phyloP scores from a whole-genome alignment of 108 stramenopile species.

The Discostella stelligeroides region DNA sequence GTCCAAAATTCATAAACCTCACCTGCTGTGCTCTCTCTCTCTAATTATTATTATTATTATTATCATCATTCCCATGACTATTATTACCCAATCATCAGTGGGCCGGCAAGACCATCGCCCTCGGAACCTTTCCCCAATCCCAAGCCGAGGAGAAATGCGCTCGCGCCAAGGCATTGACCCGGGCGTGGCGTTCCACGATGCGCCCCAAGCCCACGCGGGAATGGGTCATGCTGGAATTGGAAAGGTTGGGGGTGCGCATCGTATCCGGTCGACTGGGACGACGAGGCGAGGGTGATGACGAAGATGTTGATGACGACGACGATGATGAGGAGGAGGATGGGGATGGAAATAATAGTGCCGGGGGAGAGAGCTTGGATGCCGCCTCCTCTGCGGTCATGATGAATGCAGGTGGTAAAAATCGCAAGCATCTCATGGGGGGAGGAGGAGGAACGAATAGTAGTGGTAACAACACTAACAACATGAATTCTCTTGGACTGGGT shows the following conservation, averaged over 20 bases:
- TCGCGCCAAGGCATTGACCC: slow-evolving; percentile 84
- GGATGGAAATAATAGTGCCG: no score
- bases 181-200: slow-evolving; percentile 91
- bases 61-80: no score
- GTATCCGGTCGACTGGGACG: slow-evolving; percentile 80
- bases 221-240: slow-evolving; percentile 91
- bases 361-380: slow-evolving; percentile 4
- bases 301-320: slow-evolving; percentile 42
- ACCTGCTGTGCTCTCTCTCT: not conserved
- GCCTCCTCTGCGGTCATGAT: not conserved
- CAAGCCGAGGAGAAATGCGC: slow-evolving; percentile 94
- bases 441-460: not conserved
- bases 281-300: slow-evolving; percentile 76
- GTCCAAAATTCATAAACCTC: no score
- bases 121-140: slow-evolving; percentile 81
- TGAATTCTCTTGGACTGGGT: no score
- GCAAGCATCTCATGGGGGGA: slow-evolving; percentile 14
- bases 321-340: slow-evolving; percentile 12
- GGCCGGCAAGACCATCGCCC: slow-evolving; percentile 63
- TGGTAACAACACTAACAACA: no score
- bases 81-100: no score
- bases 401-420: not conserved
- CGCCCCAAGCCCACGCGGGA: slow-evolving; percentile 87
- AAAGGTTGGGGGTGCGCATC: slow-evolving; percentile 84
- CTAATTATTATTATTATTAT: no score